phyloP scores from a whole-genome alignment of 2,329 filamentous ascomycete species.

The Aspergillus sp. region DNA sequence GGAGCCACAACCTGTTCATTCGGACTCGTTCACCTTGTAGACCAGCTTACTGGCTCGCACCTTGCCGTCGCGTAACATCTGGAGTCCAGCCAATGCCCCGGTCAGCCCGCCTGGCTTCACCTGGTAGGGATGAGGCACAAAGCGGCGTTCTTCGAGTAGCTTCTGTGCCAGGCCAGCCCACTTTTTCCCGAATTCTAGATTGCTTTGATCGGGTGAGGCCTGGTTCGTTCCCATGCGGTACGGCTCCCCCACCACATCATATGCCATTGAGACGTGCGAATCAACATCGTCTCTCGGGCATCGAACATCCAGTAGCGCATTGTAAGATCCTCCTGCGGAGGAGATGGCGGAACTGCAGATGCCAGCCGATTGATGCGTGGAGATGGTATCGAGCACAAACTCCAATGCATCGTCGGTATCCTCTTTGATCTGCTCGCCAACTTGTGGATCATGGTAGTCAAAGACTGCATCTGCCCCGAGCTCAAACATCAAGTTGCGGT shows the following conservation, averaged over 20 bases:
- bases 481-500: conserved; percentile 21
- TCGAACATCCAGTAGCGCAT: conserved; percentile 13
- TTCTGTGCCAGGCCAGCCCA: conserved; percentile 35
- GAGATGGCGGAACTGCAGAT: conserved; percentile 24
- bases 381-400: conserved; percentile 27
- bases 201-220: conserved; percentile 24
- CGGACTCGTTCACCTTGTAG: too few relatives aligned
- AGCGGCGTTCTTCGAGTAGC: conserved; percentile 36
- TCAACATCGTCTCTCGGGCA: conserved; percentile 20
- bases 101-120: conserved; percentile 37
- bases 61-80: conserved; percentile 37
- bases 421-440: conserved; percentile 19
- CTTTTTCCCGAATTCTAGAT: conserved; percentile 37
- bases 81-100: conserved; percentile 39
- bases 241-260: conserved; percentile 22
- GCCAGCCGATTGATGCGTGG: conserved; percentile 10
- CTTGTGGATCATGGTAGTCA: conserved; percentile 21
- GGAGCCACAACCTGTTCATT: too few relatives aligned
- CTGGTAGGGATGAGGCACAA: conserved; percentile 37
- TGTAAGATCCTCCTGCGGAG: conserved; percentile 17
- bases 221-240: conserved; percentile 19
- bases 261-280: conserved; percentile 17
- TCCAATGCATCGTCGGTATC: conserved; percentile 22
- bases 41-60: conserved; percentile 44
- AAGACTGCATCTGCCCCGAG: conserved; percentile 24